Base-by-base conservation (phyloP, 345 rosid genomes). In the Brassica incana region DNA sequence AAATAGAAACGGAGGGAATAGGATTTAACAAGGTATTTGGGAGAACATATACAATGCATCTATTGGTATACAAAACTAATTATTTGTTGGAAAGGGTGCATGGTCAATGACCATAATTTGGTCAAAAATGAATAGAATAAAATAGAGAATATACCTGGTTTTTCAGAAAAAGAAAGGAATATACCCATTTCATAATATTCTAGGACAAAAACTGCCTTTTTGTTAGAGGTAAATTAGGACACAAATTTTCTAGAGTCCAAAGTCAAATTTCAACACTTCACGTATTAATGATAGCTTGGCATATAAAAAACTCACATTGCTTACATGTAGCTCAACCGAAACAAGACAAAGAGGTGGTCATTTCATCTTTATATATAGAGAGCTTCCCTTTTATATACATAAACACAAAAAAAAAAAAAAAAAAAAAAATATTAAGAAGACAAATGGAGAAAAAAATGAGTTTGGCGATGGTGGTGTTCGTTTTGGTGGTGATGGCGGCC, bases 251-350 rank as follows among this genome's bases (percentile, higher is more conserved):
- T 54, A 54, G 23, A 5, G 61, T 18, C 25, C 62, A 16, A 58
- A 65, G 77, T 74, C 71, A 64, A 63, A 45, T 1, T 45, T 73
- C 29, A 73, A 73, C 54, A 4, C 18, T 43, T 62, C 38, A 15
- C 12, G 56, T 5, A 50, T 52, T 65, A 52, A n/a, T 52, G 58
- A n/a, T 52, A n/a, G 20, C 3, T 52, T 52, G 58, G 58, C 58
- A 52, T 52, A 52, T 52, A 52, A 52, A 52, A 52, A n/a, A 18
- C 8, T 52, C 2, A 1, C 18, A 52, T 0, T 52, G 58, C 58
- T n/a, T 52, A 52, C 58, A 52, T 52, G 20, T 12, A 5, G 8
- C n/a, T 52, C 58, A 52, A 52, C 8, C n/a, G 8, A 15, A 65
- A 65, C 4, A 56, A 67, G 58, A 75, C 16, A 60, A 56, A 59